phyloP scores from a whole-genome alignment of 139 green algal genomes.

The Deuterostichococcus epilithicus region DNA sequence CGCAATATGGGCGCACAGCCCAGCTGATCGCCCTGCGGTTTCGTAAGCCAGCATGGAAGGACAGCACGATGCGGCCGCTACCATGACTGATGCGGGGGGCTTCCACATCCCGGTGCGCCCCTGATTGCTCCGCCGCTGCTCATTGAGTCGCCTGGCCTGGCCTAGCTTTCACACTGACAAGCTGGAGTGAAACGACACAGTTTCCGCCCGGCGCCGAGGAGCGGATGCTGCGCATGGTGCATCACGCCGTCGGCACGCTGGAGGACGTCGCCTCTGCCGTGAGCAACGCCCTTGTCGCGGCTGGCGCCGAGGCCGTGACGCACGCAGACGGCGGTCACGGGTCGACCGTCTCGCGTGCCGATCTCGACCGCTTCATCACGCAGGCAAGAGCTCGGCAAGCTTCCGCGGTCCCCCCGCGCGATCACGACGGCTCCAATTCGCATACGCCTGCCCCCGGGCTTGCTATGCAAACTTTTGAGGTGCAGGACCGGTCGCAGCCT shows the following conservation, averaged over 20 bases:
- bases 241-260: neutral
- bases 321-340: no score
- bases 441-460: neutral
- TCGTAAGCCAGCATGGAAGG: no score
- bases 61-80: no score
- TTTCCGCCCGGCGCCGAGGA: neutral
- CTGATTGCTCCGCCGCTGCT: no score
- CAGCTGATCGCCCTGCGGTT: no score
- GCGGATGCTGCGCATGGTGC: neutral
- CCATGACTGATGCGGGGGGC: no score
- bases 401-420: no score
- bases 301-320: no score
- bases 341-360: neutral
- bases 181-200: neutral
- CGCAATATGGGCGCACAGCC: no score
- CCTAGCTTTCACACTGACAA: neutral
- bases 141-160: no score
- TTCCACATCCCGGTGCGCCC: no score
- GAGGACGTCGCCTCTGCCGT: neutral
- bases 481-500: neutral
- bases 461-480: neutral
- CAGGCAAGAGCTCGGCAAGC: neutral
- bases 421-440: no score
- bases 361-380: neutral
- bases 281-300: neutral